These are phyloP conservation scores for Penicillium italicum DNA, from an alignment of 2,329 filamentous ascomycete species.

Conservation along the genomic window DNA sequence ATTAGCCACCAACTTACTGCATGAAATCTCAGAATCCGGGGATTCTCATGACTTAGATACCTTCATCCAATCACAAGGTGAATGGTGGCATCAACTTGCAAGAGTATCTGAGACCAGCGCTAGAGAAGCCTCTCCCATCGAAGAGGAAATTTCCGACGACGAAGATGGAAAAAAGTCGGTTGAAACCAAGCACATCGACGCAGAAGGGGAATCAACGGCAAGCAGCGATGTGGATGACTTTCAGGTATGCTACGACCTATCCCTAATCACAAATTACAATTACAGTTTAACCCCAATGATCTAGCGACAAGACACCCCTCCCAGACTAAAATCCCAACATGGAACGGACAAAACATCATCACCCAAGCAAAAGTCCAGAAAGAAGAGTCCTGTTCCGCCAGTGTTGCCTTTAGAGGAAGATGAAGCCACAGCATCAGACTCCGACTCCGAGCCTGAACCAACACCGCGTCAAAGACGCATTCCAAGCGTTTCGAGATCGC, in stretches of 20 bases:
- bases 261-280: background rate
- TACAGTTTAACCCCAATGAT: background rate
- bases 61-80: slow-evolving; percentile 20
- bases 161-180: background rate
- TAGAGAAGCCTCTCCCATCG: background rate
- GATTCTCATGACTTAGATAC: slow-evolving; percentile 4
- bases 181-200: slow-evolving; percentile 4
- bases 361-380: slow-evolving; percentile 2
- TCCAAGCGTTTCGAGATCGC: background rate
- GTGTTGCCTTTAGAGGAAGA: slow-evolving; percentile 12
- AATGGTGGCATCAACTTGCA: slow-evolving; percentile 36
- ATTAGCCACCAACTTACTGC: slow-evolving; percentile 26
- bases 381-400: slow-evolving; percentile 8
- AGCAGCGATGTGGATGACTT: slow-evolving; percentile 37
- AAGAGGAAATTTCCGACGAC: slow-evolving; percentile 1
- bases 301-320: slow-evolving; percentile 38
- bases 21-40: slow-evolving; percentile 22
- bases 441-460: slow-evolving; percentile 14
- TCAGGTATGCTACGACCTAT: slow-evolving; percentile 29
- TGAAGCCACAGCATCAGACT: slow-evolving; percentile 17
- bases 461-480: slow-evolving; percentile 1
- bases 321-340: slow-evolving; percentile 23
- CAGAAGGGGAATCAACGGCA: slow-evolving; percentile 22
- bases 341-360: background rate
- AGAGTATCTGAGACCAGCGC: background rate